Evolutionary conservation across 78 protist genomes (phyloP).

Genomic region (Dictyostelium brefeldianum): DNA sequence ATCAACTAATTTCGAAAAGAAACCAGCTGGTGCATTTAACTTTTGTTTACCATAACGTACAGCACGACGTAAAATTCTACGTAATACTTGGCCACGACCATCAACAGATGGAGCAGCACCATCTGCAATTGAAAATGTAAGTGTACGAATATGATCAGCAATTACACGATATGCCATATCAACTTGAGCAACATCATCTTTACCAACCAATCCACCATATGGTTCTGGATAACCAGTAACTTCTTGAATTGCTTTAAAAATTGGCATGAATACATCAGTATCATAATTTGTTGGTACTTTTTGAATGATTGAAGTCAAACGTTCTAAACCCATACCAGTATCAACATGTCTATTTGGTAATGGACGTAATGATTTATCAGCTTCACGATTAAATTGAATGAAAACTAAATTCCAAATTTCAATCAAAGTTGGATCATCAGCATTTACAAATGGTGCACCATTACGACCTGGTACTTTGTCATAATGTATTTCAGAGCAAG

Average conservation of each 20-base stretch:
- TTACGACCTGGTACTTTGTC: slow-evolving; percentile 97
- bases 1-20: slow-evolving; percentile 90
- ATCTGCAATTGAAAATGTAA: slow-evolving; percentile 97
- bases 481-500: slow-evolving; percentile 99
- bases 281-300: slow-evolving; percentile 96
- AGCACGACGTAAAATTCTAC: slow-evolving; percentile 97
- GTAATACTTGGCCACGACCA: slow-evolving; percentile 96
- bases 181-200: slow-evolving; percentile 90
- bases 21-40: slow-evolving; percentile 91
- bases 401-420: slow-evolving; percentile 99
- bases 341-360: slow-evolving; percentile 97
- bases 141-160: slow-evolving; percentile 99
- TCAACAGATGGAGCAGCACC: slow-evolving; percentile 95
- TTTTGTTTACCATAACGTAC: slow-evolving; percentile 95
- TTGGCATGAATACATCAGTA: slow-evolving; percentile 96
- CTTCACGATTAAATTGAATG: slow-evolving; percentile 94
- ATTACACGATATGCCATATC: slow-evolving; percentile 99
- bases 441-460: slow-evolving; percentile 93
- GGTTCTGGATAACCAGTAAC: slow-evolving; percentile 85
- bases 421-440: slow-evolving; percentile 97
- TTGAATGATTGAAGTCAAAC: slow-evolving; percentile 96
- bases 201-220: slow-evolving; percentile 90
- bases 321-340: slow-evolving; percentile 98
- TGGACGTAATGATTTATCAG: slow-evolving; percentile 81
- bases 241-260: slow-evolving; percentile 92